phyloP scores from a whole-genome alignment of 2,329 filamentous ascomycete genomes.

The Exophiala aquamarina region DNA sequence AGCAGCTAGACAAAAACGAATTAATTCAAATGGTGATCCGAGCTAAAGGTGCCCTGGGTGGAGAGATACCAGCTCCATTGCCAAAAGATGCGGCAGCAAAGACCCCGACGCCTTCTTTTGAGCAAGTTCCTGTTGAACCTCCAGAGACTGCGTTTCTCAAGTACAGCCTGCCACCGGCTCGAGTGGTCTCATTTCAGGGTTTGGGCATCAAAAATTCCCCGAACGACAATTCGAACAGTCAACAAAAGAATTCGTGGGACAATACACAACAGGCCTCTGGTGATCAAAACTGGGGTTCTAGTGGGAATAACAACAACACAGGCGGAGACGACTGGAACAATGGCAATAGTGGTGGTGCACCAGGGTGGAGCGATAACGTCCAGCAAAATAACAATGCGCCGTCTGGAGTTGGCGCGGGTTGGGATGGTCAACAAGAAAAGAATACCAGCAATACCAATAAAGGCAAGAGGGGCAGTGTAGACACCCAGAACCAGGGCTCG shows the following conservation, averaged over 20 bases:
- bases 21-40: slow-evolving; percentile 25
- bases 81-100: slow-evolving; percentile 6
- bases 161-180: slow-evolving; percentile 21
- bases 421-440: slow-evolving; percentile 15
- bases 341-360: background rate
- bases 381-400: background rate
- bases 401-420: background rate
- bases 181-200: slow-evolving; percentile 8
- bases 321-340: slow-evolving; percentile 6
- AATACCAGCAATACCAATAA: too few species aligned
- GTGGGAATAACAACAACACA: slow-evolving; percentile 4
- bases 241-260: background rate
- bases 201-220: slow-evolving; percentile 8
- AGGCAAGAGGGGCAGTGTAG: too few species aligned
- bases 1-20: slow-evolving; percentile 22
- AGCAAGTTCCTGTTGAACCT: slow-evolving; percentile 19
- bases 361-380: background rate
- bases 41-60: slow-evolving; percentile 22
- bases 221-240: background rate
- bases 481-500: too few species aligned
- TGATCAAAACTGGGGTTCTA: background rate
- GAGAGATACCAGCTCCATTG: slow-evolving; percentile 19
- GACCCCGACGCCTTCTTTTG: slow-evolving; percentile 2
- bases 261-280: background rate
- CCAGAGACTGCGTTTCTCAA: slow-evolving; percentile 20